Conservation (phyloP, 2,329 filamentous ascomycete species). For the Trichoderma aggressivum region DNA sequence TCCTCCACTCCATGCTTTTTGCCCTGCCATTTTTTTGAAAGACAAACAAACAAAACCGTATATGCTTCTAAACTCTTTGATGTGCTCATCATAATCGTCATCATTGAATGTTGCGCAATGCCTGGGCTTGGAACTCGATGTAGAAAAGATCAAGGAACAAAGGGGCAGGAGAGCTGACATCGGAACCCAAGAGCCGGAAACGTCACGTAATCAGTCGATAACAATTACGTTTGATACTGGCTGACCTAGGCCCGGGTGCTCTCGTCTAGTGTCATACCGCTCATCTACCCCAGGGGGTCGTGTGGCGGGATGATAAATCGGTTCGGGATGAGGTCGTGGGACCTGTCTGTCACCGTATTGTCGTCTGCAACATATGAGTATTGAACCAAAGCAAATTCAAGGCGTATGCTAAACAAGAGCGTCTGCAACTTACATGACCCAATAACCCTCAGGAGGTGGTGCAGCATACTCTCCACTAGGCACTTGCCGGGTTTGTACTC, state of each 20-base stretch:
- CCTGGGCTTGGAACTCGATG: neutral
- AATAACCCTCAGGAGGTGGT: slow-evolving; percentile 22
- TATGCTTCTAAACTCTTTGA: neutral
- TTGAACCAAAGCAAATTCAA: neutral
- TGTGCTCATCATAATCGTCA: neutral
- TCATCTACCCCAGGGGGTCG: slow-evolving; percentile 7
- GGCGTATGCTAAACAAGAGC: neutral
- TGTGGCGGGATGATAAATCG: slow-evolving; percentile 22
- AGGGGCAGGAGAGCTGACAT: neutral
- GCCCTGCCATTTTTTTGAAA: neutral
- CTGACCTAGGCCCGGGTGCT: slow-evolving; percentile 11
- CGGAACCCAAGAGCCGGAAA: neutral
- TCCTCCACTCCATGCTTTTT: slow-evolving; percentile 5
- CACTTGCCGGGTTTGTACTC: slow-evolving; percentile 20
- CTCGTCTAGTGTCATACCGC: slow-evolving; percentile 21
- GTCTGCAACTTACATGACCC: slow-evolving; percentile 26
- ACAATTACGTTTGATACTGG: slow-evolving; percentile 9
- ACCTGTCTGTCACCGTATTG: neutral
- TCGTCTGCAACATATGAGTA: slow-evolving; percentile 25
- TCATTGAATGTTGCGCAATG: neutral
- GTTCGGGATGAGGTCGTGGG: slow-evolving; percentile 10
- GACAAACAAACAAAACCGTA: neutral
- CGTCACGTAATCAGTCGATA: slow-evolving; percentile 11
- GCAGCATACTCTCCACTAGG: slow-evolving; percentile 15
- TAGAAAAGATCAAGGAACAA: neutral